These are phyloP conservation scores for Amanita rubescens DNA, from an alignment of 768 basidiomycete species.

Conservation along the genomic window DNA sequence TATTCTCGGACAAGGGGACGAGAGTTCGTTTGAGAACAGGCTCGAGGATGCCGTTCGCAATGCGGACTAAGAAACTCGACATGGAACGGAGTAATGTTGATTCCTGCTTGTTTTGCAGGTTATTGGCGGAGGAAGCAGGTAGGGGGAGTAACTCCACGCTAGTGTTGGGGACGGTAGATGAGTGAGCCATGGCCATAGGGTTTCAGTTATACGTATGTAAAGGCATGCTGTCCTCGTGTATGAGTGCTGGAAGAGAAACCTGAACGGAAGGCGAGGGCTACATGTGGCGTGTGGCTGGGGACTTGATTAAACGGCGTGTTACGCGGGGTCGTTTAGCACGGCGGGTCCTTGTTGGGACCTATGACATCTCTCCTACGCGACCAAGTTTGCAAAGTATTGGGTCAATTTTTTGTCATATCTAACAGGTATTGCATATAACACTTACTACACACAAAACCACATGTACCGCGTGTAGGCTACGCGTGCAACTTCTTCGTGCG, in stretches of 20 bases:
- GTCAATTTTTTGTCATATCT: neutral
- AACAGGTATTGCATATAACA: neutral
- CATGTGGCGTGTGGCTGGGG: neutral
- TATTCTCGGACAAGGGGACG: slow-evolving; percentile 3
- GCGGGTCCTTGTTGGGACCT: neutral
- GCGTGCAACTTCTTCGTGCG: neutral
- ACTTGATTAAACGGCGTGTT: neutral
- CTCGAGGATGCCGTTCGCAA: slow-evolving; percentile 5
- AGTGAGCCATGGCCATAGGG: neutral
- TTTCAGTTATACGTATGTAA: slow-evolving; percentile 3
- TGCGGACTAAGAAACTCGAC: slow-evolving; percentile 4
- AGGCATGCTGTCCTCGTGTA: slow-evolving; percentile 5
- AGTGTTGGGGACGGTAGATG: neutral
- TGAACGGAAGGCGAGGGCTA: neutral
- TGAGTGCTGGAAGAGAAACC: neutral
- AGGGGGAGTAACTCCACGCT: neutral
- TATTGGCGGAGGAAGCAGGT: neutral
- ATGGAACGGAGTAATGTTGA: neutral
- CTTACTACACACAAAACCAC: neutral
- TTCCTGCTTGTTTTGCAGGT: neutral
- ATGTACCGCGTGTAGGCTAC: neutral
- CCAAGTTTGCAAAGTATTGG: too few species aligned
- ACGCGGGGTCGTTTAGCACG: neutral
- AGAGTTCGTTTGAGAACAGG: slow-evolving; percentile 5
- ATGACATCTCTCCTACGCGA: neutral